Conservation (phyloP, 345 rosid species). For the Mangifera indica region DNA sequence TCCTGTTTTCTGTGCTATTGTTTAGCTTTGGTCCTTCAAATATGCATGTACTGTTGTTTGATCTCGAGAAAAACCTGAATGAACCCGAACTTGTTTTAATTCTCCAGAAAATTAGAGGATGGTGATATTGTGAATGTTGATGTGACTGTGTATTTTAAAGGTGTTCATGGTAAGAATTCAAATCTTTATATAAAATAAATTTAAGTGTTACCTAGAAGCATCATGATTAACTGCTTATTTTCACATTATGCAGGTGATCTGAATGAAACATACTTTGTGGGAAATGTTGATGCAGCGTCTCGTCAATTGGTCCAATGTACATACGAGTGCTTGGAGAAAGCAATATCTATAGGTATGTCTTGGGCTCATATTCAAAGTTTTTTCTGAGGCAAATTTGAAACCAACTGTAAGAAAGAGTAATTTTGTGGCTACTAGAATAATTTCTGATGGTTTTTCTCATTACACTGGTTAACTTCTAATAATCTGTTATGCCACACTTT, state of each 20-base stretch:
- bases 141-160: constrained; percentile 80
- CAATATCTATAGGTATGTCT: constrained; percentile 72
- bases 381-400: no score
- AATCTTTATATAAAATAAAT: background rate
- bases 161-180: constrained; percentile 77
- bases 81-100: constrained; percentile 14
- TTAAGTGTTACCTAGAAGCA: background rate
- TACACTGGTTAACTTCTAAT: no score
- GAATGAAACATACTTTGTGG: constrained; percentile 94
- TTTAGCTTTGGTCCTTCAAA: background rate
- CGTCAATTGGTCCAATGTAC: constrained; percentile 77
- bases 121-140: constrained; percentile 95
- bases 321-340: constrained; percentile 90
- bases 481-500: no score
- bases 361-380: background rate
- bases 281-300: constrained; percentile 90
- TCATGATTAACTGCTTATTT: constrained; percentile 14
- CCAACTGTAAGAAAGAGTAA: no score
- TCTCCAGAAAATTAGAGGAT: constrained; percentile 77
- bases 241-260: constrained; percentile 66
- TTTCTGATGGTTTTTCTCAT: no score
- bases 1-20: background rate
- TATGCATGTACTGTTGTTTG: background rate
- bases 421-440: no score
- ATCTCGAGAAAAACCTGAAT: background rate